Evolutionary conservation across 768 basidiomycete species (phyloP), one percentile per base, ranked within the genome.

Genomic region (Pulveroboletus sp.): DNA sequence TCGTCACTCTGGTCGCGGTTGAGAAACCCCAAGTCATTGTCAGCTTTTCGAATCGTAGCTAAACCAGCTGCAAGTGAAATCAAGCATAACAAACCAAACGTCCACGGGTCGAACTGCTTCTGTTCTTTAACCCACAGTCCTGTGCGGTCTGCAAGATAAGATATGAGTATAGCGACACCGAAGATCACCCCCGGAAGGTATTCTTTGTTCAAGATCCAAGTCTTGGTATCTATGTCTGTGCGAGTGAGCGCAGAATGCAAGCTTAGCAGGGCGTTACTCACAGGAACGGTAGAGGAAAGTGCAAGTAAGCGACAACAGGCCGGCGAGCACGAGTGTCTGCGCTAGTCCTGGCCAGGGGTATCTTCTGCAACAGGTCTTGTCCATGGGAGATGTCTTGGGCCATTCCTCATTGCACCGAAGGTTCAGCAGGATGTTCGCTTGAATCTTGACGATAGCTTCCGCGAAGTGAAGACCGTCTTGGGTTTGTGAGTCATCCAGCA

Each of bases 1-100:
- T 96, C 93, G 57, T 96, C 91, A 1, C 92, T 95, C 67, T 95
- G 91, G 43, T 93, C 89, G 49, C 93, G 78, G 61, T 92, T 94
- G 58, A 96, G 72, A 68, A 93, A 90, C 0, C 93, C 93, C 44
- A 87, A 69, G 61, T 96, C 91, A 60, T 86, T 90, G 56, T 90
- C 89, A 16, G 76, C 77, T 17, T 78, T 78, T 62, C 81, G 83
- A 55, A 89, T 68, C 1, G 84, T 89, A 10, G 65, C 68, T 39
- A 91, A 58, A 5, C 92, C 93, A 17, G 75, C 67, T 9, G 57
- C 70, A 23, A 93, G 68, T 23, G 75, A 69, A 20, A 68, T 56
- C n/a, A 86, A 17, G 57, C 68, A 76, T n/a, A 90, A 71, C 63
- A 78, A 70, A 3, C 71, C 71, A 62, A 93, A 93, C 12, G 76